Percentiles rank a stretch among this genome's conserved stretches.
phyloP scores from a whole-genome alignment of 768 basidiomycete genomes.

The Hirschioporus abietinus region DNA sequence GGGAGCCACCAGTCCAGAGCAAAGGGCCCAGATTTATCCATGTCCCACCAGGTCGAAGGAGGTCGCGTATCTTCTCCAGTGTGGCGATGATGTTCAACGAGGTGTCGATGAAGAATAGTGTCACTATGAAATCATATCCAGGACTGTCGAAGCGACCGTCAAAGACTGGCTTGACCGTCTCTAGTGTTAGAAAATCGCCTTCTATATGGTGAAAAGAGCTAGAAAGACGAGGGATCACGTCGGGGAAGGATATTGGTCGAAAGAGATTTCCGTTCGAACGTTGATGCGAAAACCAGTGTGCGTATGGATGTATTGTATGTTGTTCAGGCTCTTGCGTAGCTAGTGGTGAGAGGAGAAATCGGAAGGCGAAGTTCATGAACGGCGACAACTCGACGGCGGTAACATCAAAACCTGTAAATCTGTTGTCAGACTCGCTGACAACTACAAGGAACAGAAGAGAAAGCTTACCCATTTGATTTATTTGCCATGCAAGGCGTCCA shows the following conservation, averaged over 20 bases:
- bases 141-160: conserved; percentile 1
- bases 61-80: conserved; percentile 49
- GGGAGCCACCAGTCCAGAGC: conserved; percentile 53
- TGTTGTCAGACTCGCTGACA: not conserved
- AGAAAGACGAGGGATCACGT: conserved; percentile 47
- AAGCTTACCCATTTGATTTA: conserved; percentile 48
- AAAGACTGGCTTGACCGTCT: not conserved
- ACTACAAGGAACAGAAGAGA: not conserved
- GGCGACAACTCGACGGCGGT: conserved; percentile 60
- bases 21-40: conserved; percentile 74
- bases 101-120: conserved; percentile 64
- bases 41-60: conserved; percentile 55
- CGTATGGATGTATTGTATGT: conserved; percentile 54
- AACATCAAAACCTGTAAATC: conserved; percentile 37
- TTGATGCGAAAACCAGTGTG: conserved; percentile 70
- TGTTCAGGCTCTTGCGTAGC: conserved; percentile 36
- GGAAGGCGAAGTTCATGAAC: conserved; percentile 59
- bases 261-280: conserved; percentile 43
- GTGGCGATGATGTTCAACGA: conserved; percentile 48
- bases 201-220: conserved; percentile 42
- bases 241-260: conserved; percentile 52
- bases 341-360: conserved; percentile 48
- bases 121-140: conserved; percentile 57
- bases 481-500: conserved; percentile 64
- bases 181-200: conserved; percentile 47